phyloP scores from a whole-genome alignment of 441 rosid species.

The Theobroma grandiflorum region DNA sequence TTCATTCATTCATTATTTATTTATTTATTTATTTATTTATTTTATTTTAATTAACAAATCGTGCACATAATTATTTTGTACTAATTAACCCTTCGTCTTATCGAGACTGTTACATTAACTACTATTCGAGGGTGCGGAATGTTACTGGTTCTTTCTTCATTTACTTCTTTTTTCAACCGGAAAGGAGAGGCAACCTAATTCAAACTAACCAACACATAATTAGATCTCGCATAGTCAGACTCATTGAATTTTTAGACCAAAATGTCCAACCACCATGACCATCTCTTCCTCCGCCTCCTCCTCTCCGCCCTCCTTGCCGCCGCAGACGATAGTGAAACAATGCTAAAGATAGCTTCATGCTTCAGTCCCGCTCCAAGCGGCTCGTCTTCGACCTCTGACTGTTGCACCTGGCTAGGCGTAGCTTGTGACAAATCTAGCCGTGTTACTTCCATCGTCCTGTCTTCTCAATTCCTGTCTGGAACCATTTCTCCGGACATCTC shows the following conservation, averaged over 20 bases:
- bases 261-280: slow-evolving; percentile 25
- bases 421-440: slow-evolving; percentile 49
- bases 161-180: too few species aligned
- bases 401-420: slow-evolving; percentile 64
- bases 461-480: slow-evolving; percentile 47
- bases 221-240: background rate
- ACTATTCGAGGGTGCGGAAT: too few species aligned
- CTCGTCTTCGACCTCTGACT: slow-evolving; percentile 49
- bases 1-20: too few species aligned
- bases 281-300: slow-evolving; percentile 31
- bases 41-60: too few species aligned
- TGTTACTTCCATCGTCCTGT: slow-evolving; percentile 51
- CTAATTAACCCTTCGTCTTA: too few species aligned
- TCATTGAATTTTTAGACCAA: background rate
- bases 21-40: too few species aligned
- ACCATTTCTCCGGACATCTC: slow-evolving; percentile 56
- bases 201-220: too few species aligned
- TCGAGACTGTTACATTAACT: too few species aligned
- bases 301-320: slow-evolving; percentile 15
- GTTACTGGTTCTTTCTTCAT: too few species aligned
- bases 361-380: slow-evolving; percentile 44
- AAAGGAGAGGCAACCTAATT: too few species aligned
- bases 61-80: too few species aligned
- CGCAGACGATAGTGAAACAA: slow-evolving; percentile 56
- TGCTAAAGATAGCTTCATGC: slow-evolving; percentile 49